A percentile compares a stretch with the other conserved stretches of the same genome.
phyloP scores from a whole-genome alignment of 495 filamentous ascomycete species.

The Parathielavia appendiculata region DNA sequence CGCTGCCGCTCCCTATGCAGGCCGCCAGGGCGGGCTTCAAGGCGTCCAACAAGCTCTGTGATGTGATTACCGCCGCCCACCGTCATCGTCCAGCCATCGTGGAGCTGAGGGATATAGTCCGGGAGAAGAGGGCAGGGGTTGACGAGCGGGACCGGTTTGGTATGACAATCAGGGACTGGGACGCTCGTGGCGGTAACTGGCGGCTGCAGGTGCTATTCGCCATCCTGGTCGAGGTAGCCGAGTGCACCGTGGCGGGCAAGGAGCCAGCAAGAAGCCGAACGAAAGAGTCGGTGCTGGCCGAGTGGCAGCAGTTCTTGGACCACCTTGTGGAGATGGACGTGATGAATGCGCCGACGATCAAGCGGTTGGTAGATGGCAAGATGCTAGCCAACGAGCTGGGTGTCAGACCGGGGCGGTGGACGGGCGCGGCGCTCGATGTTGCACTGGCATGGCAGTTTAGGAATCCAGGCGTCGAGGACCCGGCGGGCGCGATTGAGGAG shows the following conservation, averaged over 20 bases:
- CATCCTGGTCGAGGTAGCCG: constrained; percentile 60
- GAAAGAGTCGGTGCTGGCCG: constrained; percentile 34
- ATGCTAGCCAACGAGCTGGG: constrained; percentile 57
- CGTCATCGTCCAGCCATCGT: constrained; percentile 55
- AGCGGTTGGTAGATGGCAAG: constrained; percentile 60
- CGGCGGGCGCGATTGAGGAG: constrained; percentile 60
- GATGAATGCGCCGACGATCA: constrained; percentile 47
- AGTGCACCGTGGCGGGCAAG: constrained; percentile 22
- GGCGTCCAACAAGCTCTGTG: constrained; percentile 63
- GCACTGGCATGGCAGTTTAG: constrained; percentile 81
- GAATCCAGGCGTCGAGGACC: constrained; percentile 60
- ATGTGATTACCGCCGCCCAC: constrained; percentile 60
- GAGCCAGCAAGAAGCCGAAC: constrained; percentile 5
- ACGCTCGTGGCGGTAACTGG: constrained; percentile 59
- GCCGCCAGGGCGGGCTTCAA: constrained; percentile 74
- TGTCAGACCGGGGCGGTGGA: constrained; percentile 68
- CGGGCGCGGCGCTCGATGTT: constrained; percentile 63
- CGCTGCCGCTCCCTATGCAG: constrained; percentile 47
- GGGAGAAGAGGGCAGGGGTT: constrained; percentile 32
- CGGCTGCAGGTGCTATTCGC: constrained; percentile 65
- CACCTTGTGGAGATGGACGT: constrained; percentile 50
- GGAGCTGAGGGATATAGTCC: constrained; percentile 49
- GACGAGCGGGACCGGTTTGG: constrained; percentile 53
- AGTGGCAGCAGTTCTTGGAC: constrained; percentile 53
- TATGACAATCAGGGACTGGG: constrained; percentile 74